These are phyloP conservation scores for Fusarium sterilihyphosum DNA, from an alignment of 2,329 filamentous ascomycete species.

Conservation along the genomic window DNA sequence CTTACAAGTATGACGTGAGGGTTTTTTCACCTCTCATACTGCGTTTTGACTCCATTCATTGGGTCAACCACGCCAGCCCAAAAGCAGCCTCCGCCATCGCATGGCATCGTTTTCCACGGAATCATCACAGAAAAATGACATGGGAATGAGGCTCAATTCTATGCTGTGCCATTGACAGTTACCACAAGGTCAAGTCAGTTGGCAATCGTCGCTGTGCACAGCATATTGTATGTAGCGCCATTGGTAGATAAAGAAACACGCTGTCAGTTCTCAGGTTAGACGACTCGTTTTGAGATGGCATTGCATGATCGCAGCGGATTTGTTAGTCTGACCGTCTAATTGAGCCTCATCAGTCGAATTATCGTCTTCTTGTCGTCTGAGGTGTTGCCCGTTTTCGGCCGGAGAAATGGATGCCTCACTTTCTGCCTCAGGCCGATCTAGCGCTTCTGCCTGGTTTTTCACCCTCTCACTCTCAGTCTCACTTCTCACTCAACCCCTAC, in stretches of 20 bases:
- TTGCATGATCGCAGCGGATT: background rate
- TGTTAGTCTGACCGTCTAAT: background rate
- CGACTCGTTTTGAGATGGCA: background rate
- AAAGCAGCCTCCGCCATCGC: slow-evolving; percentile 2
- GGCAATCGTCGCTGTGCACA: background rate
- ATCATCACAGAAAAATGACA: background rate
- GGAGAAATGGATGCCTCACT: background rate
- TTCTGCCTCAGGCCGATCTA: slow-evolving; percentile 11
- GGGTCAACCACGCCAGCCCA: slow-evolving; percentile 18
- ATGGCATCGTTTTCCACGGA: background rate
- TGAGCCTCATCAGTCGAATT: background rate
- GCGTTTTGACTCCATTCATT: slow-evolving; percentile 14
- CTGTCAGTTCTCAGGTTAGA: background rate
- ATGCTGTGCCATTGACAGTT: background rate
- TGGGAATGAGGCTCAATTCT: background rate
- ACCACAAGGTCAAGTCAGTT: background rate
- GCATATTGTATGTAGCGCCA: background rate
- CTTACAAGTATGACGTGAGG: slow-evolving; percentile 39
- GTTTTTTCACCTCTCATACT: slow-evolving; percentile 2
- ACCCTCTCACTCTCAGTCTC: background rate
- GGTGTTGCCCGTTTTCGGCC: background rate
- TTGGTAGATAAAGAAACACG: background rate
- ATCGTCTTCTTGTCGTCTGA: background rate
- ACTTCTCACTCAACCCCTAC: background rate
- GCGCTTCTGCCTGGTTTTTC: background rate